Evolutionary conservation across 768 basidiomycete genomes (phyloP).

Genomic region (Lentinus brumalis): DNA sequence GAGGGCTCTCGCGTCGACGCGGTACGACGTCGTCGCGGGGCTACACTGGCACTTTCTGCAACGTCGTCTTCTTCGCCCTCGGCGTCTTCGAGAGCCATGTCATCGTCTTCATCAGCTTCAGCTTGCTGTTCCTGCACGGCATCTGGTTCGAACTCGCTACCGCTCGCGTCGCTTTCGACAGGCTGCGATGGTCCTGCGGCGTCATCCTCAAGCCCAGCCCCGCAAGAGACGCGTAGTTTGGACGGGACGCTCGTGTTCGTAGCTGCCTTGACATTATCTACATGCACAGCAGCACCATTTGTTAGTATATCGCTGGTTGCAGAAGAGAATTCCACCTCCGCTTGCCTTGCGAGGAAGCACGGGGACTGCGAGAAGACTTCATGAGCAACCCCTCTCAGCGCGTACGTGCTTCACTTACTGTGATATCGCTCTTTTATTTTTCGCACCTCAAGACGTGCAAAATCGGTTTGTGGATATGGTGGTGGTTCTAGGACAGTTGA

Average conservation of each 20-base stretch:
- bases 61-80: conserved; percentile 21
- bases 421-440: not conserved
- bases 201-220: conserved; percentile 34
- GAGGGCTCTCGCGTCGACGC: conserved; percentile 18
- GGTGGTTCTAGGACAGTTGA: conserved; percentile 11
- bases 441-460: not conserved
- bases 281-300: not conserved
- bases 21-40: conserved; percentile 17
- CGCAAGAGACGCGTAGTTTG: conserved; percentile 49
- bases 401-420: too few relatives aligned
- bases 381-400: too few relatives aligned
- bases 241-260: conserved; percentile 54
- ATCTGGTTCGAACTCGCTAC: conserved; percentile 60
- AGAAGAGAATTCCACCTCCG: too few relatives aligned
- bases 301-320: too few relatives aligned
- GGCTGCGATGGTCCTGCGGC: conserved; percentile 42
- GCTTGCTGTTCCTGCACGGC: conserved; percentile 33
- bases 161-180: conserved; percentile 37
- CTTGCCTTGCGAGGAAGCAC: too few relatives aligned
- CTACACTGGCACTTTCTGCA: conserved; percentile 7
- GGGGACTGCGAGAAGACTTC: too few relatives aligned
- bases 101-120: conserved; percentile 35
- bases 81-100: conserved; percentile 28
- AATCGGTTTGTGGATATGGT: not conserved
- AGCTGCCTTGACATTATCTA: not conserved